Base-by-base conservation (phyloP, 441 rosid species). In the Aquilaria agallochum region DNA sequence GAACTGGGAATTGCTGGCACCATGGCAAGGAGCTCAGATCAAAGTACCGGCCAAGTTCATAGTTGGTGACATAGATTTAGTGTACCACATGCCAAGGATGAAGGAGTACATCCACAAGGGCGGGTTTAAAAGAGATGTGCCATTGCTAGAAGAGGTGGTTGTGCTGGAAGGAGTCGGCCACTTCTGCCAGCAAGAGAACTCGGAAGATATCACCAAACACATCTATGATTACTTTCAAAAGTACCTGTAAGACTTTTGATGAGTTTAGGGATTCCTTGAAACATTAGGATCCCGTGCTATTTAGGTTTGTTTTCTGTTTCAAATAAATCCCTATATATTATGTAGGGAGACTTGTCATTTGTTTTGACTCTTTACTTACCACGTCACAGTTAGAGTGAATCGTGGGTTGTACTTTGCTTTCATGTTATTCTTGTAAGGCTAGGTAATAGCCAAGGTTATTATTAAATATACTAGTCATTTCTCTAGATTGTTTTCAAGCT, bases 121-220 rank as follows among this genome's bases (percentile, higher is more conserved):
- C 13, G 49, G 40, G 32, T 64, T 64, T 46, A 64, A 64, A 54
- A 55, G 56, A 55, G 11, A 33, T 11, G 68, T 64, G 45, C 68
- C 68, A 32, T n/a, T 56, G 53, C 31, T 64, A 48, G 7, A 64
- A 33, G 50, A 56, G 12, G 61, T 56, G 3, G 55, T 64, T 42
- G 56, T 64, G 30, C 56, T 64, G 55, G 61, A 64, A 55, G 67
- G 61, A 48, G 68, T 49, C 47, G 61, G 53, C 3, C 67, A 64
- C 30, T 64, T 56, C 49, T 55, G 56, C 48, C 42, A 56, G 33
- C 58, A 48, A 32, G 68, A 56, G 52, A 64, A 64, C 6, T 3
- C 55, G 3, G 56, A 64, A 7, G 62, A 56, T 2, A 49, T 64
- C 31, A 56, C 3, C 36, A 11, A 49, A 0, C 68, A 48, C 36